Evolutionary conservation across 352 stramenopile genomes (phyloP), one percentile per base, ranked within the genome.

Genomic region (Globisporangium irregulare): DNA sequence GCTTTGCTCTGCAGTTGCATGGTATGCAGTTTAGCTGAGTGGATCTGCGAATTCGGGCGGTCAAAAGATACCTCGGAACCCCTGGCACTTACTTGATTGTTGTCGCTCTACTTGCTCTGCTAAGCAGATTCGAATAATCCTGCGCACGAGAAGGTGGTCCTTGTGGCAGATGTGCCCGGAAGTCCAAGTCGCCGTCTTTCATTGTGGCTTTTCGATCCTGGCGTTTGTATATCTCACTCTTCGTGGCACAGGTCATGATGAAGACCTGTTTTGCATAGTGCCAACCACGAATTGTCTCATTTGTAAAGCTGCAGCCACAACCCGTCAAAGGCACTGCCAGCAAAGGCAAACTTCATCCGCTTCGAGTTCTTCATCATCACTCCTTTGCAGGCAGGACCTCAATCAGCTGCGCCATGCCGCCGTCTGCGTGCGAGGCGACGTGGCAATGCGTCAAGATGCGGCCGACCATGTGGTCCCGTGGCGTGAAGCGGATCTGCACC

Each of bases 371-470:
- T 59, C 24, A 62, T 59, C 66, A 25, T 22, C 54, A 29, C n/a
- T 53, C 46, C 32, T 68, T 61, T 5, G 65, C 22, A 1, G 69
- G 41, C 29, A 74, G 62, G 53, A 91, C 82, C 4, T 77, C 73
- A 10, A 91, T 77, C n/a, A 93, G 66, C 65, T 92, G 82, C n/a
- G 76, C 81, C 86, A 94, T 94, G 62, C 86, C 86, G 50, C 70
- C 74, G 60, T 94, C 86, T 18, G 83, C 80, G 58, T 94, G 84
- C 15, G 74, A 84, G 3, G 86, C 82, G 58, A 92, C 82, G 69
- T 94, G 86, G 74, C 86, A 94, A 56, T 92, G 86, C 24, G 75
- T 88, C 29, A 94, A 75, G 41, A 92, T 81, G 34, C 64, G 76
- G 34, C 86, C 86, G 20, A 87, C 57, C 80, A 92, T 91, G 73